Evolutionary conservation across 257 asterid genomes (phyloP), one percentile per base, ranked within the genome.

Genomic region (Paraleonurus japonicus): DNA sequence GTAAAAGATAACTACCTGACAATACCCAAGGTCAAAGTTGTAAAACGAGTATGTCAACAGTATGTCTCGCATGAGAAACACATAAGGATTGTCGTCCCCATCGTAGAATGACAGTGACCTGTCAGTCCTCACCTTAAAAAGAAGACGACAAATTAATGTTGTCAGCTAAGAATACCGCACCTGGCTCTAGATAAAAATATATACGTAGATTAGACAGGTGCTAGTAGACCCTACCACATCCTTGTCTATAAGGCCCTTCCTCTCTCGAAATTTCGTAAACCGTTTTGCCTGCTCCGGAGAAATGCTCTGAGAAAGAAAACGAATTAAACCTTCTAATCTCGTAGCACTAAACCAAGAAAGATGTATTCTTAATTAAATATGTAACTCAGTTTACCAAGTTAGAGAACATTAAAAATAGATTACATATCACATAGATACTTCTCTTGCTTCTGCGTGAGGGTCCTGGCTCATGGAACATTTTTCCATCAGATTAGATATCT

Each of bases 11-110:
- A 71, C 35, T 85, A 93, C 99, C 99, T 95, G 99, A 79, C 98
- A 95, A 82, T 95, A 95, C 37, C 99, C 99, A 69, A 95, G 96
- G 83, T 95, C 99, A 67, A 95, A 95, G 90, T 95, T 95, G 94
- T 87, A 92, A 83, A 95, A 95, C 1, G 98, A 95, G 94, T 95
- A 95, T 3, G 99, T 89, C 81, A 95, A 80, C 74, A 95, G 87
- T 76, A 95, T 92, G 78, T 95, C 98, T 68, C 82, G 97, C 79
- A 95, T 83, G 76, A 87, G 83, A 79, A 79, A 62, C 78, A 95
- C 98, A 80, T 95, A 81, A 54, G 95, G 93, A 85, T 95, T 95
- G 73, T 92, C 96, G 85, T 95, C 99, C 76, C 99, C 99, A 47
- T 95, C 98, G 70, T 92, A 95, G 85, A 89, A 95, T 58, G 85